phyloP scores from a whole-genome alignment of 257 asterid genomes.

The Linderniella brevidens region DNA sequence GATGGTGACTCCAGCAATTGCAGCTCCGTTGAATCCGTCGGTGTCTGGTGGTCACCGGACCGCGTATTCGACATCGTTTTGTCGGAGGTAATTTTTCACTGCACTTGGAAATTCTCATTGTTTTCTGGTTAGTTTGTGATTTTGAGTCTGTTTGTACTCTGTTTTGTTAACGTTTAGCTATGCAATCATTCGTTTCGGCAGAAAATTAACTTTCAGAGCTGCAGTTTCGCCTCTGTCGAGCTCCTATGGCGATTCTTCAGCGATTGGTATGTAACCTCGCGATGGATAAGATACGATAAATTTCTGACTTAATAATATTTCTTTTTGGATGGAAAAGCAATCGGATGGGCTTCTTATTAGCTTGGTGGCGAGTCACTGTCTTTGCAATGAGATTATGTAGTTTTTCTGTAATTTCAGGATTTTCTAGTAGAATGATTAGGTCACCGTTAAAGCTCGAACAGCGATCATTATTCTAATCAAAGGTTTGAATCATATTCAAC shows the following conservation, averaged over 20 bases:
- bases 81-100: slow-evolving; percentile 20
- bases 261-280: slow-evolving; percentile 22
- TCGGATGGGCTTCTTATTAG: background rate
- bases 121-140: slow-evolving; percentile 1
- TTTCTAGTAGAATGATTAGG: slow-evolving; percentile 29
- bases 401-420: slow-evolving; percentile 39
- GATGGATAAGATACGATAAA: slow-evolving; percentile 2
- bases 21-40: slow-evolving; percentile 27
- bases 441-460: slow-evolving; percentile 31
- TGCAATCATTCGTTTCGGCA: slow-evolving; percentile 6
- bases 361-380: too few species aligned
- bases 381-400: background rate
- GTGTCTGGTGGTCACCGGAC: slow-evolving; percentile 16
- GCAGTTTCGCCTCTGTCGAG: slow-evolving; percentile 27
- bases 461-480: slow-evolving; percentile 18
- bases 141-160: too few species aligned
- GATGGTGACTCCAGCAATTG: slow-evolving; percentile 51
- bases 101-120: background rate
- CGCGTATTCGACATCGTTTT: slow-evolving; percentile 12
- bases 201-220: slow-evolving; percentile 25
- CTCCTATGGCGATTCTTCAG: slow-evolving; percentile 38
- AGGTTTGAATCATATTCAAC: slow-evolving; percentile 31
- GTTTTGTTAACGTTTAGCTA: background rate
- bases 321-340: too few species aligned
- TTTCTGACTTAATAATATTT: background rate